Evolutionary conservation across 192 early-diverging fungal genomes (phyloP), one percentile per base, ranked within the genome.

Genomic region (Umbelopsis ramanniana): DNA sequence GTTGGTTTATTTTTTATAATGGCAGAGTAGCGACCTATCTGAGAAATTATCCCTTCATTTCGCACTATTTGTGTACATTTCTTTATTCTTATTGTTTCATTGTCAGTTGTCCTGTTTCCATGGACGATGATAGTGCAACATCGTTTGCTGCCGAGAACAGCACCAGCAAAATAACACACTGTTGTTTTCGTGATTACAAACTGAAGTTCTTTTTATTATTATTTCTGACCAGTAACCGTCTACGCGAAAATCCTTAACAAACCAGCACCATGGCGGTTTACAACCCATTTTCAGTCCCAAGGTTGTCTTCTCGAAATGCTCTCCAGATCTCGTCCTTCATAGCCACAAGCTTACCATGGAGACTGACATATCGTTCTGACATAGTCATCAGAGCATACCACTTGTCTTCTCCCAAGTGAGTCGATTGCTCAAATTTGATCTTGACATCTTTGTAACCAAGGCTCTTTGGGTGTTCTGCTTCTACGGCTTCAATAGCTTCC

Each of bases 291-390:
- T 37, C 57, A 63, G 19, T 63, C 35, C 33, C 57, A 37, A 63
- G 26, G 24, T 37, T 63, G 7, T 63, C 57, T 37, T 63, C 57
- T 37, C 57, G 57, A 63, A 63, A 63, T 11, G 57, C 57, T 63
- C 57, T 29, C 57, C 57, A 63, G 2, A 63, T 63, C 33, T 63
- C 57, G 19, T 63, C 19, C 57, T 63, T 63, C 57, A 63, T 63
- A n/a, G 57, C 57, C 0, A 63, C 57, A 11, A 63, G 33, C 26
- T 63, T 26, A 4, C 33, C 33, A 37, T 63, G 57, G 8, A 63
- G 33, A 4, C 29, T 6, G 33, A 63, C 57, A 33, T 63, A 63
- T 19, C 57, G 57, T 17, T 63, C 57, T 37, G 57, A 63, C 57
- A 63, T 63, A 0, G 57, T 35, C 12, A 63, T 63, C 4, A 63